Base-by-base conservation (phyloP, 495 filamentous ascomycete species). In the Trichoderma gamsii region DNA sequence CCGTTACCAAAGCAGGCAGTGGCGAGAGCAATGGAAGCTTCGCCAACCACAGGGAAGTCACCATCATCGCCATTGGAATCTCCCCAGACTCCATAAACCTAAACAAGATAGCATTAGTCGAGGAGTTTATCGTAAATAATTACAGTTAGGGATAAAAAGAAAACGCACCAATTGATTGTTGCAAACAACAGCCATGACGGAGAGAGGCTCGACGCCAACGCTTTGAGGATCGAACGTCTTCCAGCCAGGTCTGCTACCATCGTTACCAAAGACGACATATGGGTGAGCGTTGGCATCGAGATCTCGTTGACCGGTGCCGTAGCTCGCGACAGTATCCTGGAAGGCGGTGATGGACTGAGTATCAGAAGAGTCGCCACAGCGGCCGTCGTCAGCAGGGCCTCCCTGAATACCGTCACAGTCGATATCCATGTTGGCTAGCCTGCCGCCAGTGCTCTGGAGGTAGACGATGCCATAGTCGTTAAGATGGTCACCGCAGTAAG, bases 191-290 rank as follows among this genome's bases (percentile, higher is more conserved):
- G 86, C 86, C 75, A 89, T 85, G 6, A 90, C 71, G 69, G 85
- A 87, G 68, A 90, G 70, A 4, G 85, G 86, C 77, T 88, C 69
- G 71, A 89, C 79, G 15, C 82, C 84, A 67, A 80, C 73, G n/a
- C 76, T 35, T 68, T 78, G 67, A 0, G 88, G 88, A 68, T 87
- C 74, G 66, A 79, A 81, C 0, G n/a, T 23, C 46, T 68, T 74
- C 66, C 70, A 75, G 70, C 83, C 89, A 2, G 69, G 35, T 70
- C 76, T 75, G 29, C 46, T 51, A 1, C 81, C 79, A 2, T 79
- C 73, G 69, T 90, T 90, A 11, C 88, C 88, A 68, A 90, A 85
- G 18, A 90, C 88, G n/a, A 89, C 85, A 63, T 86, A 90, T 1
- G 86, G 82, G 69, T 89, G 86, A 35, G 86, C 78, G 61, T 85